Base-by-base conservation (phyloP, 1,139 yeast species). In the Nakaseomyces sp. region DNA sequence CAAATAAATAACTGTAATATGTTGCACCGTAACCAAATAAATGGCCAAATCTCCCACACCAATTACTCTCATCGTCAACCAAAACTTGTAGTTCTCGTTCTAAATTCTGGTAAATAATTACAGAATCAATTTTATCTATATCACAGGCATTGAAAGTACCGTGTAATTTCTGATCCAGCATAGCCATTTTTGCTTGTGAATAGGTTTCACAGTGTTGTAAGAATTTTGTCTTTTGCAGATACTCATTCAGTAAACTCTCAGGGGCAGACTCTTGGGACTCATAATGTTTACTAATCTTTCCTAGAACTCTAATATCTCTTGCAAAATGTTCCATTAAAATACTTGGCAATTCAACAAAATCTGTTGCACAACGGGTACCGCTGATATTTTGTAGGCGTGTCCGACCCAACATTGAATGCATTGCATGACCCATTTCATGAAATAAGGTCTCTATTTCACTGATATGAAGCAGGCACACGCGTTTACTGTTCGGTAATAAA, bases 341-440 rank as follows among this genome's bases (percentile, higher is more conserved):
- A 12, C 96, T 87, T 1, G 99, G 99, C 40, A 91, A 68, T 63
- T 91, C 98, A 26, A 93, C 98, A 67, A 91, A 91, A 62, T 91
- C 98, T 0, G 98, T 87, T 6, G 88, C 85, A 59, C 97, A 91
- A 48, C 99, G 72, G 0, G 98, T 91, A 2, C 99, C 98, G 19
- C 94, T 81, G 13, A 91, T 81, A 59, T 89, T 93, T 60, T 93
- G 98, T 42, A 91, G 68, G 40, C 80, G 74, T 0, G 98, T 91
- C 49, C 91, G 73, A 0, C 97, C 98, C 24, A 91, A 69, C 96
- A 91, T 89, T 5, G 96, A 87, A 63, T 91, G 98, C 79, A 91
- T 84, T 2, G 98, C 98, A 65, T 91, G 99, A 1, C 99, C 99
- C 95, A 91, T 88, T 64, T 91, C 99, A 64, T 91, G 99, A 68